Conservation (phyloP, 1,284 basidiomycete genomes). For the Trichosporon sp. region DNA sequence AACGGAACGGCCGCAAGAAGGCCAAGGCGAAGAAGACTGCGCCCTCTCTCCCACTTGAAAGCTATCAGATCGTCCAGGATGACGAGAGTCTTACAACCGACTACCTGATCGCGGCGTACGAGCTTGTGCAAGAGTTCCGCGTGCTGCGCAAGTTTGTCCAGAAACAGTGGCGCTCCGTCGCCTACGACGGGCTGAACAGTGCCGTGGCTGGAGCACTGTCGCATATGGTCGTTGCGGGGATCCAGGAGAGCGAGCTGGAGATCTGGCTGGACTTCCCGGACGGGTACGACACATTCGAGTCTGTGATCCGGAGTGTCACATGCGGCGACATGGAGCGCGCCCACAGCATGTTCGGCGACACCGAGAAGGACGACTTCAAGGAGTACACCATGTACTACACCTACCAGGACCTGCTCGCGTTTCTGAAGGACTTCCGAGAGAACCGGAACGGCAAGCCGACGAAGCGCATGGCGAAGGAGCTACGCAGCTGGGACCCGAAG, state of each 20-base stretch:
- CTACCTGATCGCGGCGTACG: background rate
- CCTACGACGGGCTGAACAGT: background rate
- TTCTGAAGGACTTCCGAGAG: background rate
- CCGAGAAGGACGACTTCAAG: background rate
- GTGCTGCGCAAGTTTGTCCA: background rate
- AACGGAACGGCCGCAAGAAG: background rate
- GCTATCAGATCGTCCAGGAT: background rate
- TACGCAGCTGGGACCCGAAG: background rate
- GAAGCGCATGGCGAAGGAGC: conserved; percentile 4
- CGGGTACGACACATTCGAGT: background rate
- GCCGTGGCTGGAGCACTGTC: background rate
- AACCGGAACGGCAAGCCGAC: conserved; percentile 3
- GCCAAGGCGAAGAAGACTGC: background rate
- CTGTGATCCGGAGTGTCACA: background rate
- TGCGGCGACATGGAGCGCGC: background rate
- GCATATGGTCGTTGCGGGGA: background rate
- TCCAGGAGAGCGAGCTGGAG: background rate
- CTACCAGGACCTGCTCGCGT: background rate
- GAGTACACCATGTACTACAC: background rate
- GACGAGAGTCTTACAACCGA: background rate
- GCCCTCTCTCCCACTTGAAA: background rate
- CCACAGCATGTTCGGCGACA: background rate
- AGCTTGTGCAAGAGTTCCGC: background rate
- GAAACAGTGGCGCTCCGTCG: background rate
- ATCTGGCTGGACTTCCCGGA: conserved; percentile 1